These are phyloP conservation scores for Protoeuglena noctilucae DNA, from an alignment of 139 green algal species.

Conservation along the genomic window DNA sequence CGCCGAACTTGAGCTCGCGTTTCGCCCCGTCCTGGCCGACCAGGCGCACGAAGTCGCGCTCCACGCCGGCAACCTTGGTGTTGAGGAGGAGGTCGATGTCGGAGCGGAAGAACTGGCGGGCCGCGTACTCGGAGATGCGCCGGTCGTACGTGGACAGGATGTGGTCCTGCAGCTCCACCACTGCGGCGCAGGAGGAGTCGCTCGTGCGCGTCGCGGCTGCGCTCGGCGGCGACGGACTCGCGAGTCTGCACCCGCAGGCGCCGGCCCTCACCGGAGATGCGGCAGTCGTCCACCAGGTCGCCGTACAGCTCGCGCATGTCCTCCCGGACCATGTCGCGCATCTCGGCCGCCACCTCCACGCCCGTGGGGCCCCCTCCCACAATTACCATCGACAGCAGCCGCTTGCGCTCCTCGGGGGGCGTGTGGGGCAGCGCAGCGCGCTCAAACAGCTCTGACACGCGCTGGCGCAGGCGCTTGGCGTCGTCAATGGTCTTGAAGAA, in stretches of 20 bases:
- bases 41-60: constrained; percentile 3
- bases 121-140: constrained; percentile 61
- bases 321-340: constrained; percentile 69
- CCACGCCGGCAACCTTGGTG: constrained; percentile 1
- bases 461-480: constrained; percentile 40
- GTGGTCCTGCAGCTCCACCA: constrained; percentile 78
- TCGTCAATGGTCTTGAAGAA: constrained; percentile 82
- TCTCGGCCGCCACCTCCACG: constrained; percentile 78
- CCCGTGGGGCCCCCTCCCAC: constrained; percentile 76
- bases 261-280: no score
- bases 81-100: constrained; percentile 11
- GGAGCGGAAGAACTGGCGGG: constrained; percentile 37
- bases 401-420: constrained; percentile 40
- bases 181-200: no score
- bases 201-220: no score
- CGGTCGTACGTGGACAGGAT: constrained; percentile 82
- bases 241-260: no score
- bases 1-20: not conserved
- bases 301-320: constrained; percentile 45
- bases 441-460: constrained; percentile 77
- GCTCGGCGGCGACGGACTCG: no score
- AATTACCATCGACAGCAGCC: constrained; percentile 77
- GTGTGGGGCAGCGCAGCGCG: constrained; percentile 54
- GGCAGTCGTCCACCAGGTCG: constrained; percentile 27
- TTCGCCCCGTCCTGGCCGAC: constrained; percentile 1